Conservation (phyloP, 2,329 filamentous ascomycete species). For the Aspergillus candidus region DNA sequence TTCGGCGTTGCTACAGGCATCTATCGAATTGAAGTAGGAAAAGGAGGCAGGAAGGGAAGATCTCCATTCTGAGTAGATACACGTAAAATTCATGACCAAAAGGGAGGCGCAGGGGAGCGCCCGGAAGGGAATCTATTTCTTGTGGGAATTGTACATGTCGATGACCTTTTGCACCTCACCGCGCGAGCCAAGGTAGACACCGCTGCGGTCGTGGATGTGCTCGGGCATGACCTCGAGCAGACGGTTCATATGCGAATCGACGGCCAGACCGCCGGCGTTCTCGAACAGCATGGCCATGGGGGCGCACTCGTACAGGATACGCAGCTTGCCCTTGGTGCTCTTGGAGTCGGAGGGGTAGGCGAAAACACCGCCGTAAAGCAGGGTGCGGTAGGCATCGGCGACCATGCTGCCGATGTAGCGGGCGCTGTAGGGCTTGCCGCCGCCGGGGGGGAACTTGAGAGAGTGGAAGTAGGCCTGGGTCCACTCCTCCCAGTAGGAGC, state of each 20-base stretch:
- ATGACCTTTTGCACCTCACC: constrained; percentile 97
- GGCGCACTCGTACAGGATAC: constrained; percentile 96
- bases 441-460: constrained; percentile 70
- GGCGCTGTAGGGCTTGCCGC: constrained; percentile 80
- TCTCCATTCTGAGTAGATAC: no score
- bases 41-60: no score
- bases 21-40: no score
- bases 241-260: constrained; percentile 84
- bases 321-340: constrained; percentile 94
- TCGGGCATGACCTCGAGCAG: constrained; percentile 87
- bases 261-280: constrained; percentile 89
- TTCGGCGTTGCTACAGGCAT: no score
- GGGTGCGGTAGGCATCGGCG: constrained; percentile 90
- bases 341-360: constrained; percentile 97
- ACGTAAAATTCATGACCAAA: no score
- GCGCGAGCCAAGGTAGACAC: constrained; percentile 92
- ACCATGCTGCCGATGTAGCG: constrained; percentile 98
- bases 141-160: constrained; percentile 59
- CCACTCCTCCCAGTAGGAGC: constrained; percentile 86
- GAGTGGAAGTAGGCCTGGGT: constrained; percentile 84
- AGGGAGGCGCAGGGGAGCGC: no score
- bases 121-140: constrained; percentile 19
- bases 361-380: constrained; percentile 94
- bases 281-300: constrained; percentile 99
- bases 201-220: constrained; percentile 89